Conservation (phyloP, 495 filamentous ascomycete genomes). For the Podospora conica region DNA sequence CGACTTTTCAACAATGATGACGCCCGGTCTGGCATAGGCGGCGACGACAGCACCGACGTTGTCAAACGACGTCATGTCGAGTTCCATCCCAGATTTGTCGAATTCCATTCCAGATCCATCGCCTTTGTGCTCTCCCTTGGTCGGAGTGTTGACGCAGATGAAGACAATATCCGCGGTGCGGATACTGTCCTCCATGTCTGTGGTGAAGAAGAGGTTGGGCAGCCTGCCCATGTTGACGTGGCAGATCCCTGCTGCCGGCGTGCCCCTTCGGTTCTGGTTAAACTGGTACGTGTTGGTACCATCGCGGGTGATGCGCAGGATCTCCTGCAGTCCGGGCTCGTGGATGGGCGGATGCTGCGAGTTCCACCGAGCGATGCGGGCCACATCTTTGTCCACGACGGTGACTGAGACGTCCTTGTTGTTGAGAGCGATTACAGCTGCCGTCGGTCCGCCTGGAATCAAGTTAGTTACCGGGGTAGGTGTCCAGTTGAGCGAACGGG, state of each 20-base stretch:
- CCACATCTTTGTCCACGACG: slow-evolving; percentile 60
- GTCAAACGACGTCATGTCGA: slow-evolving; percentile 65
- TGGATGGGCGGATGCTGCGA: slow-evolving; percentile 67
- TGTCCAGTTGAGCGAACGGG: neutral
- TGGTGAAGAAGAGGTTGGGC: slow-evolving; percentile 67
- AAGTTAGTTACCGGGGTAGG: slow-evolving; percentile 3
- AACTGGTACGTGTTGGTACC: slow-evolving; percentile 24
- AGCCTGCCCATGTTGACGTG: slow-evolving; percentile 23
- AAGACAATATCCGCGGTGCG: slow-evolving; percentile 66
- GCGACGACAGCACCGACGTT: slow-evolving; percentile 61
- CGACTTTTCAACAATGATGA: slow-evolving; percentile 75
- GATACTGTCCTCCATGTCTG: slow-evolving; percentile 54
- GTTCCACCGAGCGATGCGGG: slow-evolving; percentile 64
- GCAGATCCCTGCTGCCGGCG: slow-evolving; percentile 12
- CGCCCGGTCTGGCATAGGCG: slow-evolving; percentile 53
- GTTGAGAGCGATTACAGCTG: slow-evolving; percentile 63
- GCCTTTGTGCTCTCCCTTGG: slow-evolving; percentile 62
- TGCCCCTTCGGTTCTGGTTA: neutral
- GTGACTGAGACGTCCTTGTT: slow-evolving; percentile 64
- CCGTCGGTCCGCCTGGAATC: slow-evolving; percentile 60
- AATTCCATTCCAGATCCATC: slow-evolving; percentile 61
- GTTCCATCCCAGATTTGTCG: slow-evolving; percentile 61
- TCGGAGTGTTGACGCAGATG: slow-evolving; percentile 76
- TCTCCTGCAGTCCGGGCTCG: slow-evolving; percentile 61
- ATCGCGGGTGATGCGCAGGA: slow-evolving; percentile 60